A percentile compares a stretch with the other conserved stretches of the same genome.
Conservation (phyloP, 352 stramenopile genomes). For the Phytophthora pisi region DNA sequence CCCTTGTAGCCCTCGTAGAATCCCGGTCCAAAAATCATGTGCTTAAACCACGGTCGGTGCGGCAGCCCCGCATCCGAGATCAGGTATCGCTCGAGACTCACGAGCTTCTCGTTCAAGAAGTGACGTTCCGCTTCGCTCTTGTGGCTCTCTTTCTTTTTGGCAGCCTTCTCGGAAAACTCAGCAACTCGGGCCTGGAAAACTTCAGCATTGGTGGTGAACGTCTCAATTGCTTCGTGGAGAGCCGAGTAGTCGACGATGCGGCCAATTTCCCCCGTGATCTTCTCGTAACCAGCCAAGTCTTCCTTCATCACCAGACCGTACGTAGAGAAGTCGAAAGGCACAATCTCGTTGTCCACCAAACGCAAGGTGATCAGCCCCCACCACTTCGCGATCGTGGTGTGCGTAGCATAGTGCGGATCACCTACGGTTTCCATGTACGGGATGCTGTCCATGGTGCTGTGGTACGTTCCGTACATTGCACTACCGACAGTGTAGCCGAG, state of each 20-base stretch:
- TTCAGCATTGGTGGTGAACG: constrained; percentile 37
- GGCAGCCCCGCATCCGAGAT: constrained; percentile 37
- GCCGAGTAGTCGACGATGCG: constrained; percentile 36
- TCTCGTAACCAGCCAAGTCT: constrained; percentile 41
- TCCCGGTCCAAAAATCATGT: constrained; percentile 49
- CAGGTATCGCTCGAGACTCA: constrained; percentile 41
- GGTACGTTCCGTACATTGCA: constrained; percentile 73
- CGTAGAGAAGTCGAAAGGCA: constrained; percentile 79
- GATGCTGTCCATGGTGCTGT: constrained; percentile 89
- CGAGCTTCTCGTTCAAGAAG: constrained; percentile 39
- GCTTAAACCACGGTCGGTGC: constrained; percentile 46
- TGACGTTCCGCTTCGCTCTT: constrained; percentile 15
- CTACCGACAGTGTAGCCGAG: constrained; percentile 32
- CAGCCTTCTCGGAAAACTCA: constrained; percentile 19
- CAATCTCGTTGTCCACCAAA: constrained; percentile 52
- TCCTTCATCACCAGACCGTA: constrained; percentile 66
- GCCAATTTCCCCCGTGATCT: constrained; percentile 27
- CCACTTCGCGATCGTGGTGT: constrained; percentile 56
- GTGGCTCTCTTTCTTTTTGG: constrained; percentile 7
- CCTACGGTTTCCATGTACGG: constrained; percentile 62
- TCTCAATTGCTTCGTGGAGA: constrained; percentile 48
- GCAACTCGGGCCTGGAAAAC: constrained; percentile 30
- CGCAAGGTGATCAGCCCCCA: constrained; percentile 68
- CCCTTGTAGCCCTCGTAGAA: constrained; percentile 51
- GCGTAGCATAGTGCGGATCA: constrained; percentile 66